A percentile compares a stretch with the other conserved stretches of the same genome.
These are phyloP conservation scores for Talaromyces amestolkiae DNA, from an alignment of 2,329 filamentous ascomycete genomes.

Conservation along the genomic window DNA sequence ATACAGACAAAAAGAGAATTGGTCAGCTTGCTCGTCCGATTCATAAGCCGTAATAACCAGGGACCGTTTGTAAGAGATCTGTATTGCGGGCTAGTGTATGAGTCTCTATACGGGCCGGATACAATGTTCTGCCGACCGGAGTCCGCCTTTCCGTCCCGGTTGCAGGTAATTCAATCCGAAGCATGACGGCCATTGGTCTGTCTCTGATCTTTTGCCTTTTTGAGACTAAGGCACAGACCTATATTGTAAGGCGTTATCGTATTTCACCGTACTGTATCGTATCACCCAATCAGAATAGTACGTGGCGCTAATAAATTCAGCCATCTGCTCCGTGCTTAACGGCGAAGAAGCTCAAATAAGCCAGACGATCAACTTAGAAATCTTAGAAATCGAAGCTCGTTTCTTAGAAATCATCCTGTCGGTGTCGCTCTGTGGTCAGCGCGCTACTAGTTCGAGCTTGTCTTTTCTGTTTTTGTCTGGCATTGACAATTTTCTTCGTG, in stretches of 20 bases:
- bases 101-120: neutral
- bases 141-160: neutral
- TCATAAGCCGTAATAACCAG: neutral
- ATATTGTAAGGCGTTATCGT: neutral
- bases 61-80: neutral
- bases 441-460: neutral
- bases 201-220: neutral
- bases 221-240: neutral
- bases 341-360: neutral
- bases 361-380: neutral
- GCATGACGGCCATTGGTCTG: neutral
- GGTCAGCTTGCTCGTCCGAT: neutral
- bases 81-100: neutral
- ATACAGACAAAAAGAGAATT: neutral
- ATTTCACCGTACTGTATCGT: neutral
- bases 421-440: neutral
- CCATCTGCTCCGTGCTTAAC: neutral
- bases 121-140: neutral
- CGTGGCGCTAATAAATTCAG: neutral
- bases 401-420: neutral
- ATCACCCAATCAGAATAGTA: neutral
- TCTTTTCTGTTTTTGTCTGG: neutral
- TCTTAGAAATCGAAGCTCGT: conserved; percentile 1
- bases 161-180: neutral
- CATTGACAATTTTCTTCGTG: neutral